phyloP scores from a whole-genome alignment of 1,139 yeast genomes.

The Hansenula anomala region DNA sequence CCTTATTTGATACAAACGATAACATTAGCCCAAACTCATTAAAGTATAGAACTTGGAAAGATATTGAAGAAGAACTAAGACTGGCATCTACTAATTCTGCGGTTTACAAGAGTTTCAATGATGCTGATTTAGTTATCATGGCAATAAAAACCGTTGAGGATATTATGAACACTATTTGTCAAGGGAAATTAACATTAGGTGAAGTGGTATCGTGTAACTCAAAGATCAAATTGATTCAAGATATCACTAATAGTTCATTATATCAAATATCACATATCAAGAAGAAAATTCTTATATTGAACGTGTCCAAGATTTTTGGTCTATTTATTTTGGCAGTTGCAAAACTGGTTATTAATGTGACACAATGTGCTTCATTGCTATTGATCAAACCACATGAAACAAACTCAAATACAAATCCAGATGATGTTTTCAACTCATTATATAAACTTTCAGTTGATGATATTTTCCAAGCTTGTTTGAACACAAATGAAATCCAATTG shows the following conservation, averaged over 20 bases:
- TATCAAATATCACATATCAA: constrained; percentile 21
- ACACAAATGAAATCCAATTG: constrained; percentile 12
- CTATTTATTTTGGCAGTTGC: constrained; percentile 25
- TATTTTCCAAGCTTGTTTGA: constrained; percentile 12
- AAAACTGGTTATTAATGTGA: constrained; percentile 24
- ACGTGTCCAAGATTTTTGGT: constrained; percentile 28
- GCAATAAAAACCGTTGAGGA: constrained; percentile 29
- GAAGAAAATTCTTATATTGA: constrained; percentile 28
- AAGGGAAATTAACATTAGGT: constrained; percentile 22
- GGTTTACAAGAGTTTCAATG: constrained; percentile 12
- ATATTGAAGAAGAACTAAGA: constrained; percentile 11
- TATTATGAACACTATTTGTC: constrained; percentile 28
- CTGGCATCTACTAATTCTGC: constrained; percentile 6
- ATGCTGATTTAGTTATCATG: constrained; percentile 21
- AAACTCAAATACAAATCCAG: constrained; percentile 17
- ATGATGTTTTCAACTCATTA: constrained; percentile 22
- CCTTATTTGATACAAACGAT: constrained; percentile 15
- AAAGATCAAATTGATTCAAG: constrained; percentile 17
- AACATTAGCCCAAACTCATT: constrained; percentile 8
- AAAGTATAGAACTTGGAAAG: constrained; percentile 12
- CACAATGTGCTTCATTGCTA: constrained; percentile 24
- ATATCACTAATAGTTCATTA: constrained; percentile 15
- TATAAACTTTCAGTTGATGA: constrained; percentile 22
- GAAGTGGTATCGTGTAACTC: constrained; percentile 22
- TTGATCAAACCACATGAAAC: constrained; percentile 26